A percentile compares a stretch with the other conserved stretches of the same genome.
Evolutionary conservation across 2,329 filamentous ascomycete genomes (phyloP).

Genomic region (Alternaria triticimaculans): DNA sequence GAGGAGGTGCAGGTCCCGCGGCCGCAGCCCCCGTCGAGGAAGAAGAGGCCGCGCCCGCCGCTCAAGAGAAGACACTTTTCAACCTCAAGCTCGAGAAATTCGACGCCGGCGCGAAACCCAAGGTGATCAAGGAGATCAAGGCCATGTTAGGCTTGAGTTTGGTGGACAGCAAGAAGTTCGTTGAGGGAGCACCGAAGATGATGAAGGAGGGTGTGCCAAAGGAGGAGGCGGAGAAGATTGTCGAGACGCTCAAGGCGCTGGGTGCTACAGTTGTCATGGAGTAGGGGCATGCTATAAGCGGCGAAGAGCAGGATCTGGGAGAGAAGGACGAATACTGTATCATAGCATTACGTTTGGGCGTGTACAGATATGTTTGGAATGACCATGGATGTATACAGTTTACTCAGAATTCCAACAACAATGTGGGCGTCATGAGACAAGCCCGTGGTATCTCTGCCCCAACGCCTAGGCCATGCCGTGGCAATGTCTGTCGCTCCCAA

Average conservation of each 20-base stretch:
- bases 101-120: slow-evolving; percentile 88
- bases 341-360: slow-evolving; percentile 43
- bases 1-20: slow-evolving; percentile 60
- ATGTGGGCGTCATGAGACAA: slow-evolving; percentile 21
- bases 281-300: slow-evolving; percentile 57
- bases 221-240: slow-evolving; percentile 99
- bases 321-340: slow-evolving; percentile 33
- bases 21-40: slow-evolving; percentile 73
- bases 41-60: slow-evolving; percentile 85
- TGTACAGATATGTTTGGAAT: slow-evolving; percentile 50
- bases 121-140: slow-evolving; percentile 99
- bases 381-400: slow-evolving; percentile 41
- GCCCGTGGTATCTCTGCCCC: slow-evolving; percentile 40
- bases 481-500: neutral
- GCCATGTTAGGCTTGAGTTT: slow-evolving; percentile 90
- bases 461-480: slow-evolving; percentile 37
- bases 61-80: slow-evolving; percentile 95
- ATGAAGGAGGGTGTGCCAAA: slow-evolving; percentile 99
- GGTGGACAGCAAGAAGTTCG: slow-evolving; percentile 99
- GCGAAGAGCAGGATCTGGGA: neutral
- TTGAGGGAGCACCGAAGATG: slow-evolving; percentile 95
- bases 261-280: slow-evolving; percentile 92
- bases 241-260: slow-evolving; percentile 90
- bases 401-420: slow-evolving; percentile 18
- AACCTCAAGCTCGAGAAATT: slow-evolving; percentile 92